Evolutionary conservation across 1,139 yeast genomes (phyloP).

Genomic region (Saccharomyces hybrid): DNA sequence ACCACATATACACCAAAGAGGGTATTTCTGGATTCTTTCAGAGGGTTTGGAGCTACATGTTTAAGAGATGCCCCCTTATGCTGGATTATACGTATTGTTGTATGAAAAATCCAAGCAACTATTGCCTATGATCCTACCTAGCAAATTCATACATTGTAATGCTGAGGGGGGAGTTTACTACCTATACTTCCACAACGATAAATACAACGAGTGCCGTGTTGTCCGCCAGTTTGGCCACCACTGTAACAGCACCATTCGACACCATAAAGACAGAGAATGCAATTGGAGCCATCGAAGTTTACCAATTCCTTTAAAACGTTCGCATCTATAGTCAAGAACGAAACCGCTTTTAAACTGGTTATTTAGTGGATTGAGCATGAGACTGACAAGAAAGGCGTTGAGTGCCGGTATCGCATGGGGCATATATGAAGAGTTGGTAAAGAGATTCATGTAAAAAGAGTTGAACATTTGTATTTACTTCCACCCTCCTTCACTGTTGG

Average conservation of each 20-base stretch:
- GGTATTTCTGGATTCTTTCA: constrained; percentile 69
- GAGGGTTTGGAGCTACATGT: constrained; percentile 81
- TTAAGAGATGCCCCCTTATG: constrained; percentile 93
- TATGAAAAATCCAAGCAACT: constrained; percentile 65
- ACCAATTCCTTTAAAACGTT: constrained; percentile 37
- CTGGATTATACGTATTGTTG: constrained; percentile 80
- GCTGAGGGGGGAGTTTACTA: constrained; percentile 26
- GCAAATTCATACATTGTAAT: constrained; percentile 16
- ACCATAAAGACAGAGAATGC: constrained; percentile 89
- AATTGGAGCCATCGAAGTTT: constrained; percentile 49
- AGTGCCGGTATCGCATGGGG: constrained; percentile 98
- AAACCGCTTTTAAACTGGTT: constrained; percentile 54
- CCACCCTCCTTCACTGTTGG: too few relatives aligned
- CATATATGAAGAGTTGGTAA: constrained; percentile 80
- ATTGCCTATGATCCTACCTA: constrained; percentile 33
- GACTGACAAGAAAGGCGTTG: constrained; percentile 77
- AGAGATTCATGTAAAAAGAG: constrained; percentile 26
- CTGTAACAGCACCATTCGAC: constrained; percentile 91
- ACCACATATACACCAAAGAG: constrained; percentile 45
- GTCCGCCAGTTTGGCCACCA: constrained; percentile 75
- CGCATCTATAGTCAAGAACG: constrained; percentile 41
- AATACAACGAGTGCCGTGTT: constrained; percentile 64
- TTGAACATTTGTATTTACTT: not conserved
- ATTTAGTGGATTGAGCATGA: constrained; percentile 75
- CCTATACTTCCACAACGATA: constrained; percentile 46